Base-by-base conservation (phyloP, 768 basidiomycete species). In the Hygrocybe coccinea region DNA sequence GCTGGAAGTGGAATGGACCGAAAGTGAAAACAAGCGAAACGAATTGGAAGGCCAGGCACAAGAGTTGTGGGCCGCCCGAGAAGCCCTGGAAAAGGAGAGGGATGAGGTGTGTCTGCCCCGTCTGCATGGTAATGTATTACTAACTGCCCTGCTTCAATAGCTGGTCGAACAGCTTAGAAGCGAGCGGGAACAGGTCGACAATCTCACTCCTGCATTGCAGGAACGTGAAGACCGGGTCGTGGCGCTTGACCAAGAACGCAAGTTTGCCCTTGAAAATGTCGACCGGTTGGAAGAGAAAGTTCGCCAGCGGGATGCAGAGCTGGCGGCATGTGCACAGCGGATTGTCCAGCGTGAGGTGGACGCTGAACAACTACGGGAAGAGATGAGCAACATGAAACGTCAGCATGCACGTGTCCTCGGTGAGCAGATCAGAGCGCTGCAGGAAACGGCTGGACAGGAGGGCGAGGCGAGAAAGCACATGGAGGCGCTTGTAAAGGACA, bases 41-140 rank as follows among this genome's bases (percentile, higher is more conserved):
- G 82, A 85, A 54, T 67, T 86, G 1, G 84, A 87, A 58, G 68
- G 65, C 22, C 78, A 86, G 54, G 56, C 83, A 17, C 77, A 83
- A 46, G 80, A 83, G 54, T 60, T 79, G 2, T 80, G 75, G 74
- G 70, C 72, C 3, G 66, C 72, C 29, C 83, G 78, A 62, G 81
- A 83, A 35, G 74, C 72, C 14, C 63, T 83, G 12, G 83, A 85
- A 64, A 78, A 75, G 59, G 82, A 85, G 63, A 76, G 73, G 14
- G 75, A 74, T 3, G 74, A 82, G 76, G 84, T 85, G 62, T 24
- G 73, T 63, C 38, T 29, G 14, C 22, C 9, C 17, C 35, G 57
- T 55, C 37, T 12, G 21, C 22, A 54, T 4, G 45, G 52, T 51
- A 29, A 4, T 21, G 25, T n/a, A 38, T 22, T 24, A 5, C 33